Evolutionary conservation across 345 rosid species (phyloP).

Genomic region (Eucalyptus regnans): DNA sequence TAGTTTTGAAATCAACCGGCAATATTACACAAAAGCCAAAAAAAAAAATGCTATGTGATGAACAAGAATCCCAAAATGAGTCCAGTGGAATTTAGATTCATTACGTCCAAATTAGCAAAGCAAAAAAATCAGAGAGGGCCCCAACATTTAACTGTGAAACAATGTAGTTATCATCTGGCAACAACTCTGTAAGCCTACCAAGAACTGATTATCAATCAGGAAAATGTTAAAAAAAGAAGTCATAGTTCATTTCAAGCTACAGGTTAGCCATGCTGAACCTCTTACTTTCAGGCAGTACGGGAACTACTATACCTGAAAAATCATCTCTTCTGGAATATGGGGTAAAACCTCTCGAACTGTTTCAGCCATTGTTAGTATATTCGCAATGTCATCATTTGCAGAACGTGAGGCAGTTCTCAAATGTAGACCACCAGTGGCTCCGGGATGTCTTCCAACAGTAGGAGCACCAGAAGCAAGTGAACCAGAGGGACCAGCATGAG

Average conservation of each 20-base stretch:
- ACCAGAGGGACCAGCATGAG: constrained; percentile 64
- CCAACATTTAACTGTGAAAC: not conserved
- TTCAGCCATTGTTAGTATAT: constrained; percentile 89
- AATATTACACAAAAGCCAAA: not conserved
- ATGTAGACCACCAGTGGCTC: constrained; percentile 50
- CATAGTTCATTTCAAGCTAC: not conserved
- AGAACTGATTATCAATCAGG: not conserved
- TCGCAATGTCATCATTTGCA: constrained; percentile 47
- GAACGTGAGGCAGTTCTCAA: constrained; percentile 40
- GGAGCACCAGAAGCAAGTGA: constrained; percentile 29
- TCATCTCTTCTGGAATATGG: constrained; percentile 82
- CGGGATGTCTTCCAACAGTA: constrained; percentile 30
- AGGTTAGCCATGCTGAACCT: not conserved
- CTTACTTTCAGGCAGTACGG: not conserved
- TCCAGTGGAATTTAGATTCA: not conserved
- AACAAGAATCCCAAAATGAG: not conserved
- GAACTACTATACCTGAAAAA: constrained; percentile 54
- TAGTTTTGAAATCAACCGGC: not conserved
- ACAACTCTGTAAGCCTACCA: not conserved
- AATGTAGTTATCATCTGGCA: not conserved
- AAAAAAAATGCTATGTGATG: not conserved
- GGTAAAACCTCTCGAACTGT: constrained; percentile 94
- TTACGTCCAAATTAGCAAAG: not conserved
- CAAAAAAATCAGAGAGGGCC: not conserved
- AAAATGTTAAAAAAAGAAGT: not conserved